Evolutionary conservation across 306 rosid species (phyloP), one percentile per base, ranked within the genome.

Genomic region (Astragalus membranaceus): DNA sequence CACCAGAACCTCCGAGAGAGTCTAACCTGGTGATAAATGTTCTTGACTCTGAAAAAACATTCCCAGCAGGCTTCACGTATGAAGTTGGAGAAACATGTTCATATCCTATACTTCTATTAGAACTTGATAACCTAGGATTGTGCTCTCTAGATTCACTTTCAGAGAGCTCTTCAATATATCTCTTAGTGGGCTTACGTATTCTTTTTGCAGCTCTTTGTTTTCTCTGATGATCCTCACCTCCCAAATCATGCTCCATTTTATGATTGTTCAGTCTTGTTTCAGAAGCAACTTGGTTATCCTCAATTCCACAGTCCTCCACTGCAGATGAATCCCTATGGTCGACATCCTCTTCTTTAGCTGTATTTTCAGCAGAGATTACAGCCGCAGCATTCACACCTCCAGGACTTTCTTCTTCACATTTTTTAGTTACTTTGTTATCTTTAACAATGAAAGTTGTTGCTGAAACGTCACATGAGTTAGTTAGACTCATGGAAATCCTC

Each of bases 91-190:
- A 76, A 14, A 70, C 61, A 50, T 77, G 82, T 52, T 76, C 91
- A 42, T 29, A 67, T 72, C 80, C 89, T 16, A 36, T 17, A 58
- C 32, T 78, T 82, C 66, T 87, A 73, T 78, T 67, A 55, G 85
- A 80, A 69, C 75, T 54, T 17, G 56, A 70, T 63, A 66, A 80
- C 74, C 82, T 87, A 54, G 70, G 89, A 72, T 62, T 74, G 67
- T 17, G 62, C 62, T 91, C 96, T 86, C 84, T 82, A 41, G 83
- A 82, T 74, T 91, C 97, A 69, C 44, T 83, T 84, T 88, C 95
- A 58, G 99, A 91, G 69, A 88, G 91, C 76, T 94, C 99, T 89
- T 94, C 99, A 82, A 94, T 94, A 75, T 94, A 94, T 85, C 99
- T 83, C 82, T 69, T 91, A 5, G 99, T 94, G 67, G 99, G 99